phyloP scores from a whole-genome alignment of 352 stramenopile genomes.

The Ochromonadaceae sp. region DNA sequence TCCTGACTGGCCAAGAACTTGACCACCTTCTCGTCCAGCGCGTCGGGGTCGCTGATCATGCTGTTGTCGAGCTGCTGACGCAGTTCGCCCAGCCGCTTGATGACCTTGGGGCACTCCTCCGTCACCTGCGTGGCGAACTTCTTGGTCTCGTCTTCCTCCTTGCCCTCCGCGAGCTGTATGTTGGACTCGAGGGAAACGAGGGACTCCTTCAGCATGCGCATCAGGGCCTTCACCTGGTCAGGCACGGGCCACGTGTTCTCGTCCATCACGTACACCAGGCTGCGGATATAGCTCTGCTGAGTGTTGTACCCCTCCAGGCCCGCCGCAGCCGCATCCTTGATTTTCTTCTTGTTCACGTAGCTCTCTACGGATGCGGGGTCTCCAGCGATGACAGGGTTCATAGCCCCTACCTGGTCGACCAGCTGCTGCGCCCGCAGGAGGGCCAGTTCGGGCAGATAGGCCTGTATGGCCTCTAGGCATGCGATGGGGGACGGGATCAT shows the following conservation, averaged over 20 bases:
- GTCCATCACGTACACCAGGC: slow-evolving; percentile 71
- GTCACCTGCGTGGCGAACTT: slow-evolving; percentile 71
- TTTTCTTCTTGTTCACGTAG: slow-evolving; percentile 37
- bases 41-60: slow-evolving; percentile 32
- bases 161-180: slow-evolving; percentile 63
- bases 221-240: slow-evolving; percentile 73
- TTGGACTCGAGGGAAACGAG: slow-evolving; percentile 67
- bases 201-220: slow-evolving; percentile 79
- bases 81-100: slow-evolving; percentile 42
- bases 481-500: slow-evolving; percentile 67
- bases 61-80: slow-evolving; percentile 44
- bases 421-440: slow-evolving; percentile 51
- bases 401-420: slow-evolving; percentile 54
- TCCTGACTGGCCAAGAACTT: slow-evolving; percentile 34
- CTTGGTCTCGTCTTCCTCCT: slow-evolving; percentile 70
- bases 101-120: slow-evolving; percentile 51
- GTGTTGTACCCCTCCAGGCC: slow-evolving; percentile 43
- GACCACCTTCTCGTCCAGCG: slow-evolving; percentile 30
- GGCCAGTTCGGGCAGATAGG: slow-evolving; percentile 66
- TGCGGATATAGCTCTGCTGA: slow-evolving; percentile 52
- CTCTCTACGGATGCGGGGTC: slow-evolving; percentile 36
- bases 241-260: slow-evolving; percentile 70
- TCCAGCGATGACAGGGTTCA: slow-evolving; percentile 61
- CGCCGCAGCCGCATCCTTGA: slow-evolving; percentile 43
- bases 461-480: slow-evolving; percentile 58